phyloP scores from a whole-genome alignment of 768 basidiomycete genomes.

The Coprinopsis cinerea region DNA sequence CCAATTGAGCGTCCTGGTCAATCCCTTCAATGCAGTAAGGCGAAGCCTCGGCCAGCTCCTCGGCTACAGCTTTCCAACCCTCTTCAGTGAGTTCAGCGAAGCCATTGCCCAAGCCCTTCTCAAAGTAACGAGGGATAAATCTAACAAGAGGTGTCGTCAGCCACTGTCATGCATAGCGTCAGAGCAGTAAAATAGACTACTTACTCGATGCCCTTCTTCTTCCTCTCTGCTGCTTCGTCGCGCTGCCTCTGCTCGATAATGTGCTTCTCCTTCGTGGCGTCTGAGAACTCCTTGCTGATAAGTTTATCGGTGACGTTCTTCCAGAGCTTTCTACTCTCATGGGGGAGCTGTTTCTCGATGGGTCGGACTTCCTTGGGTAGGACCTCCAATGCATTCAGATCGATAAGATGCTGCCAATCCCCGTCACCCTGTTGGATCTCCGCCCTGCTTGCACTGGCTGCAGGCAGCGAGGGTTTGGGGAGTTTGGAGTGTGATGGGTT shows the following conservation, averaged over 20 bases:
- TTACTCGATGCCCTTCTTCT: conserved; percentile 71
- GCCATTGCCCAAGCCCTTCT: conserved; percentile 60
- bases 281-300: conserved; percentile 78
- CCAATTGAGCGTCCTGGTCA: neutral
- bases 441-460: conserved; percentile 37
- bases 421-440: conserved; percentile 37
- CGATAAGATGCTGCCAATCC: conserved; percentile 67
- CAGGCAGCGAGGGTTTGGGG: conserved; percentile 27
- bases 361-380: conserved; percentile 86
- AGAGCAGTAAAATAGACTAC: conserved; percentile 29
- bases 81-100: conserved; percentile 61
- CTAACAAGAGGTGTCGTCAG: too few relatives aligned
- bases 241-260: conserved; percentile 90
- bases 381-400: conserved; percentile 62
- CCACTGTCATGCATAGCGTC: neutral
- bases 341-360: conserved; percentile 66
- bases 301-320: conserved; percentile 71
- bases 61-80: conserved; percentile 67
- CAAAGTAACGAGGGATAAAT: conserved; percentile 74
- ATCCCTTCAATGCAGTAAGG: conserved; percentile 25
- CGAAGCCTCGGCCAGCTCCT: conserved; percentile 50
- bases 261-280: conserved; percentile 90
- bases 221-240: conserved; percentile 83
- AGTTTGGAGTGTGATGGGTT: conserved; percentile 39
- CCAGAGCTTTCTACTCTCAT: conserved; percentile 89